Evolutionary conservation across 179 eudicot genomes (phyloP).

Genomic region (Beta corolliflora): DNA sequence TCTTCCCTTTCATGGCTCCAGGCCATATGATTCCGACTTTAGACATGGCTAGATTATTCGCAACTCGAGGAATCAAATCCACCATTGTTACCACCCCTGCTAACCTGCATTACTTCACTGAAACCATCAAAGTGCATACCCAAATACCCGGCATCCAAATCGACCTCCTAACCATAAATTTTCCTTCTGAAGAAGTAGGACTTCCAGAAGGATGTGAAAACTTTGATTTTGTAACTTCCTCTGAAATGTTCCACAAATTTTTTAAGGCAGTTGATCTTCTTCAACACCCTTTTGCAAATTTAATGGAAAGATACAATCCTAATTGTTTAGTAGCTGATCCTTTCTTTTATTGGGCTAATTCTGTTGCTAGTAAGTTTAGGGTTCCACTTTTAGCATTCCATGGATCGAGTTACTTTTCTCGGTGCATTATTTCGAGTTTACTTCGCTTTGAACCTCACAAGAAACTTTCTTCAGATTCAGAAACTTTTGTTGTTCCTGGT

Average conservation of each 20-base stretch:
- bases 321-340: conserved; percentile 30
- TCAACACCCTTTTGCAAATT: conserved; percentile 26
- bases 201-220: conserved; percentile 32
- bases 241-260: conserved; percentile 6
- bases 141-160: conserved; percentile 6
- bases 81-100: conserved; percentile 41
- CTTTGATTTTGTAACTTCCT: neutral
- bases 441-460: conserved; percentile 17
- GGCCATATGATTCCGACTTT: conserved; percentile 42
- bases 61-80: conserved; percentile 30
- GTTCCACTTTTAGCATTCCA: conserved; percentile 31
- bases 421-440: conserved; percentile 9
- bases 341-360: conserved; percentile 27
- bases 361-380: conserved; percentile 9
- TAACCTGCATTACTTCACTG: conserved; percentile 22
- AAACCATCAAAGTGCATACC: conserved; percentile 11
- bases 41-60: conserved; percentile 38
- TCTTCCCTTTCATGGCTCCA: conserved; percentile 39
- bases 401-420: conserved; percentile 33
- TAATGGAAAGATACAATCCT: conserved; percentile 20
- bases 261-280: conserved; percentile 18
- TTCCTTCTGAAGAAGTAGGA: conserved; percentile 31
- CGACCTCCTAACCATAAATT: conserved; percentile 22
- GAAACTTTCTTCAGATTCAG: conserved; percentile 26
- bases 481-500: conserved; percentile 27